Conservation (phyloP, 257 asterid genomes). For the Nicotiana tomentosiformis region DNA sequence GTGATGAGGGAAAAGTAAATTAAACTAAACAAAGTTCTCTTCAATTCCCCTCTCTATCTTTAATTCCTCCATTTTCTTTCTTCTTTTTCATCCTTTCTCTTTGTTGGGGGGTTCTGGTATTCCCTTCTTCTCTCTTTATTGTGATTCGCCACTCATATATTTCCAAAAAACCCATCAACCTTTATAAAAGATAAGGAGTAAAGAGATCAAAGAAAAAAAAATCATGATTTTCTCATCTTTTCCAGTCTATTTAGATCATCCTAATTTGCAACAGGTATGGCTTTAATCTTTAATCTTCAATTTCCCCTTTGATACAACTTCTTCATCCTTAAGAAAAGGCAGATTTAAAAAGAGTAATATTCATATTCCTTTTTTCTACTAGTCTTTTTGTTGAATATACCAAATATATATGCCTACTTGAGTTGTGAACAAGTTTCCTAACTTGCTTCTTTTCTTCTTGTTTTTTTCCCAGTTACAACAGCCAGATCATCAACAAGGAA, state of each 20-base stretch:
- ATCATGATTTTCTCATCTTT: constrained; percentile 42
- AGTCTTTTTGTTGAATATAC: constrained; percentile 38
- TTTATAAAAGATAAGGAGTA: constrained; percentile 28
- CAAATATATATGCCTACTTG: neutral
- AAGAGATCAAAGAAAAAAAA: constrained; percentile 19
- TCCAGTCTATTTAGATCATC: constrained; percentile 49
- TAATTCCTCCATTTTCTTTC: constrained; percentile 18
- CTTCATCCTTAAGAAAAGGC: constrained; percentile 18
- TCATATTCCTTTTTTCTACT: constrained; percentile 22
- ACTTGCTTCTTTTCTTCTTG: neutral
- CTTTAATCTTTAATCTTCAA: constrained; percentile 12
- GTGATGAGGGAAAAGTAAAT: constrained; percentile 15
- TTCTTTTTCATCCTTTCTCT: constrained; percentile 17
- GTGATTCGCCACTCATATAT: constrained; percentile 33
- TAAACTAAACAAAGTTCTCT: constrained; percentile 22
- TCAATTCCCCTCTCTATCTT: constrained; percentile 7
- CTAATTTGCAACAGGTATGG: constrained; percentile 47
- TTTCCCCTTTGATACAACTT: neutral
- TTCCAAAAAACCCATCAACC: constrained; percentile 32
- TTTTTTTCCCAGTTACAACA: constrained; percentile 24
- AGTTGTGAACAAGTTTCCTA: neutral
- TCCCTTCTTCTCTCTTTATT: constrained; percentile 19
- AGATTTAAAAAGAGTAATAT: constrained; percentile 24
- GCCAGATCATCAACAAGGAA: constrained; percentile 26
- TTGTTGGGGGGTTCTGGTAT: constrained; percentile 24